Base-by-base conservation (phyloP, 2,329 filamentous ascomycete genomes). In the Aspergillus niger region DNA sequence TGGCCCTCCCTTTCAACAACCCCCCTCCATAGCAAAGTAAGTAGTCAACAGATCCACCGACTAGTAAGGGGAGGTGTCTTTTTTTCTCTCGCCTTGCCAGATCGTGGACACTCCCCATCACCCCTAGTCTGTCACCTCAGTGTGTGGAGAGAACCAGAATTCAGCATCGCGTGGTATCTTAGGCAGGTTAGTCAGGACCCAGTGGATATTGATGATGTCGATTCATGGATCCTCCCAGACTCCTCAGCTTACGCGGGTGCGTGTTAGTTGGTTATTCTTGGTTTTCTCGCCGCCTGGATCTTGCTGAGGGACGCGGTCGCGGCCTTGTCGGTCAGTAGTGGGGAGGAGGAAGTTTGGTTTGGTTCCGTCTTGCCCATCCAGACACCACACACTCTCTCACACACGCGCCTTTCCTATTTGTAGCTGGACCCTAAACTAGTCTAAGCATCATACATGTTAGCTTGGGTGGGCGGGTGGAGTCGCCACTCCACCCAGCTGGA, bases 371-470 rank as follows among this genome's bases (percentile, higher is more conserved):
- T 36, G 10, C 32, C 11, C 32, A 36, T 36, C 32, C 32, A 30
- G 24, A 7, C 28, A 30, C 28, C 28, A 32, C 32, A 36, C 32
- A 6, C 32, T 5, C 32, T 13, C 11, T 15, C 32, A 36, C 11
- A 36, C 11, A 15, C 26, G 26, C 26, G 26, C 61, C 30, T 60
- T 63, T 65, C 63, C 63, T 67, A 66, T 63, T 67, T 67, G 65
- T 60, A 63, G 61, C 57, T 59, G 60, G 57, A 55, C 60, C 60
- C 59, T 63, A 44, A 61, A 63, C 65, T 62, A 62, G 63, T 66
- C 60, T 61, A 63, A 58, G 64, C 64, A 66, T 66, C 64, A 66
- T 66, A 63, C 61, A 64, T 65, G 38, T 60, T 63, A 62, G 59
- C 36, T 36, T 13, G 47, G 57, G 32, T 63, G 60, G 55, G 39